phyloP scores from a whole-genome alignment of 805 yeast species.

The Nakazawaea siamensis region DNA sequence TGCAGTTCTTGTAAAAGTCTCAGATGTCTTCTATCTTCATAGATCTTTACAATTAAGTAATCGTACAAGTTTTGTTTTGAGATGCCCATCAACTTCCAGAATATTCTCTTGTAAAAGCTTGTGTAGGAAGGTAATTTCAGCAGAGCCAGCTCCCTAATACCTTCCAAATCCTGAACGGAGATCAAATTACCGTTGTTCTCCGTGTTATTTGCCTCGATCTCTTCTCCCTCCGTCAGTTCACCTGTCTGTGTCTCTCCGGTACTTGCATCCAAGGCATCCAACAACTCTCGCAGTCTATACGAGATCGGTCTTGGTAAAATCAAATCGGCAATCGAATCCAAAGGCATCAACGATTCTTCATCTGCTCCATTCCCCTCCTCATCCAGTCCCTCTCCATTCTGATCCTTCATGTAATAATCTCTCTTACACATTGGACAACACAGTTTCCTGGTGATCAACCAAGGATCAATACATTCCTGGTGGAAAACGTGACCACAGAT shows the following conservation, averaged over 20 bases:
- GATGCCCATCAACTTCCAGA: conserved; percentile 55
- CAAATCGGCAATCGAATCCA: conserved; percentile 14
- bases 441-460: conserved; percentile 69
- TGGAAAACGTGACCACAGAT: conserved; percentile 83
- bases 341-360: conserved; percentile 11
- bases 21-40: conserved; percentile 18
- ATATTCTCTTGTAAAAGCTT: conserved; percentile 23
- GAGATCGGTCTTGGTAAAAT: conserved; percentile 18
- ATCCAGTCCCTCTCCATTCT: conserved; percentile 14
- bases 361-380: conserved; percentile 9
- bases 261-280: conserved; percentile 15
- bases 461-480: conserved; percentile 70
- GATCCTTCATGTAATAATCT: conserved; percentile 44
- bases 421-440: conserved; percentile 81
- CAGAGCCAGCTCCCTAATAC: conserved; percentile 12
- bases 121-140: conserved; percentile 16
- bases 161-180: conserved; percentile 10
- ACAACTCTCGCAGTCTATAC: conserved; percentile 19
- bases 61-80: conserved; percentile 36
- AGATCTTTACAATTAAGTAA: conserved; percentile 37
- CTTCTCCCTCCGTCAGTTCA: neutral
- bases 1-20: conserved; percentile 12
- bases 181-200: neutral
- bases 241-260: neutral
- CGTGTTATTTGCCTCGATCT: neutral